phyloP scores from a whole-genome alignment of 2,329 filamentous ascomycete genomes.

The Fusarium brachygibbosum region DNA sequence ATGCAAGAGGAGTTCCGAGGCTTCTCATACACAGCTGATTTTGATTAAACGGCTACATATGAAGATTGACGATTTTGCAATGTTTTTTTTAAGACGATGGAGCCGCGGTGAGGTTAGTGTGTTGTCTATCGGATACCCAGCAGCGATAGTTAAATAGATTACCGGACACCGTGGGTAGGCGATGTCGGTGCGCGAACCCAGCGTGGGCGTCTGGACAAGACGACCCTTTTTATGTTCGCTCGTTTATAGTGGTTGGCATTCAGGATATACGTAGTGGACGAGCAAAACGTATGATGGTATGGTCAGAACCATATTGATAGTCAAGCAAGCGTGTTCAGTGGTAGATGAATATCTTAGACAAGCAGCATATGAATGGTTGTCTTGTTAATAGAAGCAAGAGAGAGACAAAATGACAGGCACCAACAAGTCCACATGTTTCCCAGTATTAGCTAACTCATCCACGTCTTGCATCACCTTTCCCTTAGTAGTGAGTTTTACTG shows the following conservation, averaged over 20 bases:
- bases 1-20: conserved; percentile 99
- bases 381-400: conserved; percentile 46
- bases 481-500: not conserved
- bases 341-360: conserved; percentile 37
- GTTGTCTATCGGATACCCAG: conserved; percentile 51
- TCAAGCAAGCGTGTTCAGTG: conserved; percentile 30
- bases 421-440: not conserved
- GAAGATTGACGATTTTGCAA: conserved; percentile 46
- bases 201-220: conserved; percentile 25
- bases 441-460: not conserved
- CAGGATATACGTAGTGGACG: conserved; percentile 40
- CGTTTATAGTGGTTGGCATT: conserved; percentile 40
- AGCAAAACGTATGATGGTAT: conserved; percentile 40
- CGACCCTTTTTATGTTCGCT: conserved; percentile 33
- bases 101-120: conserved; percentile 46
- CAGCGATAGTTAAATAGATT: conserved; percentile 48
- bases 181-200: conserved; percentile 38
- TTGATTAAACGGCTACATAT: conserved; percentile 67
- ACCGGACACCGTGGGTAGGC: conserved; percentile 41
- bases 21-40: conserved; percentile 97
- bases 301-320: conserved; percentile 26
- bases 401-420: conserved; percentile 16
- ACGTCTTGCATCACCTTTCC: too few relatives aligned
- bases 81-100: conserved; percentile 43
- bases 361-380: conserved; percentile 35